These are phyloP conservation scores for Chlorella sp. DNA, from an alignment of 139 green algal genomes.

Conservation along the genomic window DNA sequence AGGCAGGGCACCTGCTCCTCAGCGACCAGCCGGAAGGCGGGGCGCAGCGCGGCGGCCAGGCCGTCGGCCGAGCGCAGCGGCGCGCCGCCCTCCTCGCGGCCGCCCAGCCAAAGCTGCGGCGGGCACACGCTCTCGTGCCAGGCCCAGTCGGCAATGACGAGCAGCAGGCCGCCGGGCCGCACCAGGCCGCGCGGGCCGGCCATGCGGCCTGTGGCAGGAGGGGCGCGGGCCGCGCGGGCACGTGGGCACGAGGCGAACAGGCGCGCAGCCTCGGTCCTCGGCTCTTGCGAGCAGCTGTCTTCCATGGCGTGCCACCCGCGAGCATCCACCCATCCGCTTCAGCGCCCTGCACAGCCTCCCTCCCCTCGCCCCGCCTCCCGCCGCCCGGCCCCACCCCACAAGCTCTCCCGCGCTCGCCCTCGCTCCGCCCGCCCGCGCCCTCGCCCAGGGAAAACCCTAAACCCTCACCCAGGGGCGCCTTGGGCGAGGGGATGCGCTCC, in stretches of 20 bases:
- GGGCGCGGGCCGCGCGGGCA: neutral
- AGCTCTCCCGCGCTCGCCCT: no score
- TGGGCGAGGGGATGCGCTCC: slow-evolving; percentile 35
- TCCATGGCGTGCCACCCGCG: no score
- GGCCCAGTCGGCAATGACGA: slow-evolving; percentile 33
- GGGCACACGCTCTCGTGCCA: slow-evolving; percentile 26
- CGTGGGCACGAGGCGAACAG: neutral
- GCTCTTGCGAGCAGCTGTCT: no score
- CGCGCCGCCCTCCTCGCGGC: slow-evolving; percentile 1
- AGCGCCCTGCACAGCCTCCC: no score
- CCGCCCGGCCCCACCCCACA: no score
- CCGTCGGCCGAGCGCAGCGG: slow-evolving; percentile 3
- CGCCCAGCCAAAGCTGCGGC: slow-evolving; percentile 42
- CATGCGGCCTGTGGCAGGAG: slow-evolving; percentile 22
- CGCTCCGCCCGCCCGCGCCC: no score
- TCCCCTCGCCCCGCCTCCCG: no score
- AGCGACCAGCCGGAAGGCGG: slow-evolving; percentile 45
- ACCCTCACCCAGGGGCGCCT: slow-evolving; percentile 31
- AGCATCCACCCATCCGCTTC: no score
- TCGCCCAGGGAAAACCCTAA: no score
- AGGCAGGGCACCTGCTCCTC: slow-evolving; percentile 55
- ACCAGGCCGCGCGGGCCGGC: slow-evolving; percentile 27
- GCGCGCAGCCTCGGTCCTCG: no score
- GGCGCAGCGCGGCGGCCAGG: slow-evolving; percentile 31
- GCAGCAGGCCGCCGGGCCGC: slow-evolving; percentile 35